Base-by-base conservation (phyloP, 2,329 filamentous ascomycete genomes). In the Thielaviopsis populi region DNA sequence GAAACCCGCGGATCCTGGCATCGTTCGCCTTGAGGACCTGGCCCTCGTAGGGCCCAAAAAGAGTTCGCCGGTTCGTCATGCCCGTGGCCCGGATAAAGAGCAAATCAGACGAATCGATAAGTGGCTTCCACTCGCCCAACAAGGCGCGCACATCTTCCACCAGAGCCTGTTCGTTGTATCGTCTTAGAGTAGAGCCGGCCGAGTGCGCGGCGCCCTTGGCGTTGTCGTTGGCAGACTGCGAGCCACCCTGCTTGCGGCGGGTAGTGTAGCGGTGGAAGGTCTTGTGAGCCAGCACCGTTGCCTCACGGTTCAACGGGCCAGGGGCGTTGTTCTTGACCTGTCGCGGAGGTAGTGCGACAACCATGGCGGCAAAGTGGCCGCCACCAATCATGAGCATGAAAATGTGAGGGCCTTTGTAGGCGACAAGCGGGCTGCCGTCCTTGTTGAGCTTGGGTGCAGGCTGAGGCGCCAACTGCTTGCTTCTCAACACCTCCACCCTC, bases 351-450 rank as follows among this genome's bases (percentile, higher is more conserved):
- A 97, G 80, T 0, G 91, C 91, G 11, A 99, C 88, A 11, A 97
- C 80, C 91, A 97, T 97, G 61, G 89, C 94, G 0, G 94, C 94
- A 71, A 99, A 99, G 73, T 99, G 94, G 0, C 94, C 94, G 66
- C 94, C 94, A 27, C 94, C 94, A 61, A 99, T 95, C 94, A 99
- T 99, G 74, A 91, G 97, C 59, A 99, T 81, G 72, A 99, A 97
- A 60, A 96, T 84, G 72, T 97, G 91, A 1, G 91, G 89, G 7
- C 86, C 85, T 27, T 84, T 83, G 71, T 86, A 83, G 2, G 78
- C 77, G 10, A 80, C 74, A 1, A 78, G 75, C 1, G 80, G 78
- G 17, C 78, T 76, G 1, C 83, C 82, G 59, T 85, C 84, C 64
- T 83, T 83, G 43, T 79, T 75, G 1, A 80, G 76, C 66, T 81